Evolutionary conservation across 2,329 filamentous ascomycete genomes (phyloP), one percentile per base, ranked within the genome.

Genomic region (Cadophora luteo-olivacea): DNA sequence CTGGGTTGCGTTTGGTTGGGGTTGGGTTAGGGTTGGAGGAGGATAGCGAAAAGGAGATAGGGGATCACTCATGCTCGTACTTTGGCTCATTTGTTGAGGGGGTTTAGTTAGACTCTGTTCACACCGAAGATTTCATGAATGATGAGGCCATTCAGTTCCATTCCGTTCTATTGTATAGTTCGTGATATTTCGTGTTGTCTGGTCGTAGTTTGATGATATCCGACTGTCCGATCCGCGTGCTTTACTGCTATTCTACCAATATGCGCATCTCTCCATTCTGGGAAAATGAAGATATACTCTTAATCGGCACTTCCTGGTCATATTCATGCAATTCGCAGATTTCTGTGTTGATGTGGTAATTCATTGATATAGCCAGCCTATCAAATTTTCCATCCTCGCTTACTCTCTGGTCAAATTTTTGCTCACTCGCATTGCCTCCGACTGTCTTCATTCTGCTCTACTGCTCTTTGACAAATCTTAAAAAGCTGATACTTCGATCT

Each of bases 41-140:
- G 16, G 52, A 16, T 4, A 12, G 51, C 12, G 12, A 12, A 54
- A 14, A 41, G 58, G 14, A 6, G 51, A 38, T 4, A 14, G 22
- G 25, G 49, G n/a, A 1, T 24, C 32, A 58, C 67, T 70, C 66
- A 69, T 72, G 68, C 69, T 67, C 57, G 24, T 41, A 61, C 51
- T 66, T 66, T 67, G 58, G 51, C 57, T 63, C 57, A 62, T 67
- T n/a, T 62, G 55, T 57, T 67, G 32, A 64, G 61, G 14, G 24
- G 41, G 11, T 36, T 36, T 36, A 11, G 11, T 7, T 16, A 14
- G 4, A 51, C n/a, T n/a, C n/a, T n/a, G n/a, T n/a, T n/a, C n/a
- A n/a, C n/a, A n/a, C 22, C 33, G 61, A 4, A 45, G 33, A 29
- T 5, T 25, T n/a, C 9, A 57, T 58, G n/a, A 36, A 55, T 16